Conservation (phyloP, 208 protist genomes). For the Crithidia expoeki region DNA sequence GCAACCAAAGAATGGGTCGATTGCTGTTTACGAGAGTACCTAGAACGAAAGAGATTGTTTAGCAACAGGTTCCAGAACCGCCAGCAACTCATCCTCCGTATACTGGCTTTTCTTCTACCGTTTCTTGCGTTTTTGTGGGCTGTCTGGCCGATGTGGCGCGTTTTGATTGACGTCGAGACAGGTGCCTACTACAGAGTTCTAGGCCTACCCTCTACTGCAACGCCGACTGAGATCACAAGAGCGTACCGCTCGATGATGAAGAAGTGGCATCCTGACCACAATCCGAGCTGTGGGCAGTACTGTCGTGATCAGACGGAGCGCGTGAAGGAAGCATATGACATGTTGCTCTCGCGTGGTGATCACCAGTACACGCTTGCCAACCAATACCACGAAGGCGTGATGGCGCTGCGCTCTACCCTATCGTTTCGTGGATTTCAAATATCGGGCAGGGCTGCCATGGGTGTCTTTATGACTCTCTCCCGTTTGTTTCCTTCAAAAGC, state of each 20-base stretch:
- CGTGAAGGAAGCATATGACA: constrained; percentile 81
- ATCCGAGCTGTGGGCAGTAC: constrained; percentile 69
- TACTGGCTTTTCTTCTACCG: constrained; percentile 29
- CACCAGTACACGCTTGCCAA: constrained; percentile 63
- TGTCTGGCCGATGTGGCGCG: constrained; percentile 80
- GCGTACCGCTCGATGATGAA: constrained; percentile 82
- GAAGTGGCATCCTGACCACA: constrained; percentile 82
- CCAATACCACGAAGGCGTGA: constrained; percentile 62
- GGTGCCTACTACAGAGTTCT: constrained; percentile 65
- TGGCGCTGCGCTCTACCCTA: constrained; percentile 69
- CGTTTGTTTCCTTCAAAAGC: constrained; percentile 10
- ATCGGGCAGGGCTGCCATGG: constrained; percentile 60
- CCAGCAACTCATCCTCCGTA: constrained; percentile 25
- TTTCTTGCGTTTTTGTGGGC: constrained; percentile 40
- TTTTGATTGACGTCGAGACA: constrained; percentile 76
- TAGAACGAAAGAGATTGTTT: constrained; percentile 62
- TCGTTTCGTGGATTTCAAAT: constrained; percentile 84
- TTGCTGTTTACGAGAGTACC: constrained; percentile 72
- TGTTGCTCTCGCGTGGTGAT: constrained; percentile 68
- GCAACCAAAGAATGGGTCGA: constrained; percentile 49
- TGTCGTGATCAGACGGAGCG: constrained; percentile 66
- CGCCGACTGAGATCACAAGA: constrained; percentile 59
- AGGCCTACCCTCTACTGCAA: constrained; percentile 44
- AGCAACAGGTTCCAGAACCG: constrained; percentile 30
- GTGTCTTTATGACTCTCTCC: constrained; percentile 46